Evolutionary conservation across 257 asterid species (phyloP).

Genomic region (Nicotiana otophora): DNA sequence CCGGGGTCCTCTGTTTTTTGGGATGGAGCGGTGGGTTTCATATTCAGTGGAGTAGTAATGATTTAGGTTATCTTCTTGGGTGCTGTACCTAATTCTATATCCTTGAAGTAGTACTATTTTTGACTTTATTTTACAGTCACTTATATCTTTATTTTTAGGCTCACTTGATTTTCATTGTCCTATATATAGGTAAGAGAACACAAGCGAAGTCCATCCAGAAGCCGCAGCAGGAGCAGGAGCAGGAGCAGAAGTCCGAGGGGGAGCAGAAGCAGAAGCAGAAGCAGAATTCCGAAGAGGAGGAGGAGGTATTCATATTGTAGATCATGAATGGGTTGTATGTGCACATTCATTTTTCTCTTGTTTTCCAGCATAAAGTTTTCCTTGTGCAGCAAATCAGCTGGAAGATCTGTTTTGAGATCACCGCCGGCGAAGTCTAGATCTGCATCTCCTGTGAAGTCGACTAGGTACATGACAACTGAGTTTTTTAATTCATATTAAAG

Average conservation of each 20-base stretch:
- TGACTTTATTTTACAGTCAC: not conserved
- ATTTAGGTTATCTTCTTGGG: too few species aligned
- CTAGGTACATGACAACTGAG: constrained; percentile 39
- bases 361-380: not conserved
- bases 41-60: too few species aligned
- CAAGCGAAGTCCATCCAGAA: constrained; percentile 74
- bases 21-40: too few species aligned
- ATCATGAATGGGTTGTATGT: not conserved
- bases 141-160: not conserved
- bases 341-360: not conserved
- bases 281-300: constrained; percentile 50
- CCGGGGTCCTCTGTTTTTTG: too few species aligned
- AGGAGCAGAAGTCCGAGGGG: constrained; percentile 39
- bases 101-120: too few species aligned
- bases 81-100: too few species aligned
- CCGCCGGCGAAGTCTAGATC: constrained; percentile 47
- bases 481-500: too few species aligned
- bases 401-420: constrained; percentile 68
- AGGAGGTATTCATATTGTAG: constrained; percentile 43
- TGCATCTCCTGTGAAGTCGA: constrained; percentile 60
- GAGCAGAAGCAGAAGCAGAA: constrained; percentile 23
- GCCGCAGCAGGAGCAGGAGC: constrained; percentile 66
- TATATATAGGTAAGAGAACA: constrained; percentile 57
- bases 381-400: constrained; percentile 54
- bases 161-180: not conserved